Conservation (phyloP, 2,329 filamentous ascomycete genomes). For the Colletotrichum truncatum region DNA sequence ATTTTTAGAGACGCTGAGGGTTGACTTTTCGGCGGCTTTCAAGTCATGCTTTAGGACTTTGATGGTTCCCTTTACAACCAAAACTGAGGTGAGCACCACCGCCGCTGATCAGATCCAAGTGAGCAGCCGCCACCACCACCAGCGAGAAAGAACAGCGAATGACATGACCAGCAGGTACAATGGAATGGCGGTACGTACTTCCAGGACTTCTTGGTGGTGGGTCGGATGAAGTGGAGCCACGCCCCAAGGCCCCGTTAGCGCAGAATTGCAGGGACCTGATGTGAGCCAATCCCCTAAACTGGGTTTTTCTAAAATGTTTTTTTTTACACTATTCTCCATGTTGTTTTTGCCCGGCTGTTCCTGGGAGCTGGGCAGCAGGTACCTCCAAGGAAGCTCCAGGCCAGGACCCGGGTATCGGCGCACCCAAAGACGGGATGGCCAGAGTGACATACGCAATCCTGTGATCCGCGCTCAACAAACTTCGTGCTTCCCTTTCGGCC, state of each 20-base stretch:
- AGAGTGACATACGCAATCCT: slow-evolving; percentile 31
- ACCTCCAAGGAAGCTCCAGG: background rate
- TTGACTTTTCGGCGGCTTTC: background rate
- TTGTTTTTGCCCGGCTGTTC: background rate
- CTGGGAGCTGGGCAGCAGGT: background rate
- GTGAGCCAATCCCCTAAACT: slow-evolving; percentile 21
- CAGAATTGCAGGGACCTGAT: slow-evolving; percentile 21
- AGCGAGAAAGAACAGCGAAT: background rate
- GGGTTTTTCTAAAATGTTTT: slow-evolving; percentile 4
- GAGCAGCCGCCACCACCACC: background rate
- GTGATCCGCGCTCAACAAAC: slow-evolving; percentile 23
- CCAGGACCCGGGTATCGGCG: slow-evolving; percentile 18
- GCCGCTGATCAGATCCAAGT: background rate
- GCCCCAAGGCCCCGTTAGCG: slow-evolving; percentile 15
- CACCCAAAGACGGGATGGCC: slow-evolving; percentile 19
- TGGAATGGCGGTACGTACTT: slow-evolving; percentile 7
- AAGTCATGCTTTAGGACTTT: background rate
- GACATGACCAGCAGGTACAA: slow-evolving; percentile 16
- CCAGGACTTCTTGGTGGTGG: background rate
- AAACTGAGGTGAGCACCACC: background rate
- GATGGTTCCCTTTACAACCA: background rate
- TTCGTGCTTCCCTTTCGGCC: background rate
- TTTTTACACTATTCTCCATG: background rate
- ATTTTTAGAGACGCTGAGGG: background rate
- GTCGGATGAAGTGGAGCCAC: slow-evolving; percentile 6